Conservation (phyloP, 2,329 filamentous ascomycete species). For the Penicillium vulpinum region DNA sequence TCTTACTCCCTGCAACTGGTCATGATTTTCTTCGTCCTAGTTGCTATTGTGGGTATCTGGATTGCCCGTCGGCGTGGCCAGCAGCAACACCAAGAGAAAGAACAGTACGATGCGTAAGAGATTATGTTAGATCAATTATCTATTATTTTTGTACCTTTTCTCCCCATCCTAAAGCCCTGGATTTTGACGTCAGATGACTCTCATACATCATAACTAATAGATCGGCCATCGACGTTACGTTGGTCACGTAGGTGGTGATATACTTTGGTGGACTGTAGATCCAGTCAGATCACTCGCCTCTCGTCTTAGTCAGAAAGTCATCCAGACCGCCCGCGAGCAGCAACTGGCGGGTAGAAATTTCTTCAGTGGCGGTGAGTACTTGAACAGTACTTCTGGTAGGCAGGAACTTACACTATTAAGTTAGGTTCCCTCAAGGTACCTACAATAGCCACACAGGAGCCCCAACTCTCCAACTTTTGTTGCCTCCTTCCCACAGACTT, state of each 20-base stretch:
- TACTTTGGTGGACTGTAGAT: background rate
- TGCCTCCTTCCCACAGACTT: slow-evolving; percentile 31
- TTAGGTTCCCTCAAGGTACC: background rate
- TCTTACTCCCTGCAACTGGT: slow-evolving; percentile 18
- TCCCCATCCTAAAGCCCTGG: background rate
- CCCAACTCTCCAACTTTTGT: slow-evolving; percentile 20
- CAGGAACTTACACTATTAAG: background rate
- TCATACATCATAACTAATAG: background rate
- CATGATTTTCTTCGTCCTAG: slow-evolving; percentile 20
- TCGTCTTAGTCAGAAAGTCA: slow-evolving; percentile 17
- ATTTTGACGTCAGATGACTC: background rate
- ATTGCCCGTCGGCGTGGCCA: slow-evolving; percentile 19
- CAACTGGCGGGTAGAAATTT: slow-evolving; percentile 22
- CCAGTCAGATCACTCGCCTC: slow-evolving; percentile 7
- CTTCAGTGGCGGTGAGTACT: slow-evolving; percentile 14
- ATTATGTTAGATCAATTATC: background rate
- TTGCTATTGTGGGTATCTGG: slow-evolving; percentile 21
- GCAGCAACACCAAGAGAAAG: slow-evolving; percentile 16
- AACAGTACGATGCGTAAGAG: slow-evolving; percentile 16
- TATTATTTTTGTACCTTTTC: background rate
- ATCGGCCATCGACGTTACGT: background rate
- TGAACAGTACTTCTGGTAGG: background rate
- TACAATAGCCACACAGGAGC: slow-evolving; percentile 7
- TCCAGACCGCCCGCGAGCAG: slow-evolving; percentile 8
- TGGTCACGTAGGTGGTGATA: slow-evolving; percentile 7